Percentiles rank a stretch among this genome's conserved stretches.
Evolutionary conservation across 345 rosid species (phyloP).

Genomic region (Theobroma cacao): DNA sequence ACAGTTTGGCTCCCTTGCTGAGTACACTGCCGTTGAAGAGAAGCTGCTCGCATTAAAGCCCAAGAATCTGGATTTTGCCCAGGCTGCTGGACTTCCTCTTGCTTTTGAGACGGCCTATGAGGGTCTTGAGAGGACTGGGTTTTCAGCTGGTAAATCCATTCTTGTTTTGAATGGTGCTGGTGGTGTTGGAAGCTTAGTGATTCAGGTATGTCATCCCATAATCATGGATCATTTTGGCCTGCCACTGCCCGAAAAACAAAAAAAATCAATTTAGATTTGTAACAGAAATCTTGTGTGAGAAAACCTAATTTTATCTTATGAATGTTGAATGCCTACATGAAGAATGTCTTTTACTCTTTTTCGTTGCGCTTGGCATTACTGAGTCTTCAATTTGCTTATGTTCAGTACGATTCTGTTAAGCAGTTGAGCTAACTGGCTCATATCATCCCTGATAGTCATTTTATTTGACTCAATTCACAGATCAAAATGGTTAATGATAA

Average conservation of each 20-base stretch:
- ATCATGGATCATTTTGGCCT: background rate
- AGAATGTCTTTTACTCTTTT: background rate
- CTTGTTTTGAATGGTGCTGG: constrained; percentile 90
- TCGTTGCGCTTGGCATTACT: background rate
- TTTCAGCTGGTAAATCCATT: constrained; percentile 77
- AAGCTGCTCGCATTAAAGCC: constrained; percentile 80
- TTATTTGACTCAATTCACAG: background rate
- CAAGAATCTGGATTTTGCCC: constrained; percentile 67
- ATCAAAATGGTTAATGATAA: background rate
- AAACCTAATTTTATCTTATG: background rate
- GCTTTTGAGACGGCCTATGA: constrained; percentile 86
- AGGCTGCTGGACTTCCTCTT: constrained; percentile 90
- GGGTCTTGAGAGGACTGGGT: constrained; percentile 77
- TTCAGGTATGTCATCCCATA: constrained; percentile 57
- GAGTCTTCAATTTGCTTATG: background rate
- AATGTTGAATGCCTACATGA: background rate
- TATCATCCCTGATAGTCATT: background rate
- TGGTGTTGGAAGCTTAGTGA: constrained; percentile 93
- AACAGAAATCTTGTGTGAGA: background rate
- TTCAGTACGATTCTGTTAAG: background rate
- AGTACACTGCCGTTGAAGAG: constrained; percentile 88
- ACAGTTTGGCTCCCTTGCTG: constrained; percentile 84
- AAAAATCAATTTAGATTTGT: background rate
- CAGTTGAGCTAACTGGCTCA: background rate
- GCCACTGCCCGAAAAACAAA: background rate